phyloP scores from a whole-genome alignment of 305 asterid genomes.

The Lippia alba region DNA sequence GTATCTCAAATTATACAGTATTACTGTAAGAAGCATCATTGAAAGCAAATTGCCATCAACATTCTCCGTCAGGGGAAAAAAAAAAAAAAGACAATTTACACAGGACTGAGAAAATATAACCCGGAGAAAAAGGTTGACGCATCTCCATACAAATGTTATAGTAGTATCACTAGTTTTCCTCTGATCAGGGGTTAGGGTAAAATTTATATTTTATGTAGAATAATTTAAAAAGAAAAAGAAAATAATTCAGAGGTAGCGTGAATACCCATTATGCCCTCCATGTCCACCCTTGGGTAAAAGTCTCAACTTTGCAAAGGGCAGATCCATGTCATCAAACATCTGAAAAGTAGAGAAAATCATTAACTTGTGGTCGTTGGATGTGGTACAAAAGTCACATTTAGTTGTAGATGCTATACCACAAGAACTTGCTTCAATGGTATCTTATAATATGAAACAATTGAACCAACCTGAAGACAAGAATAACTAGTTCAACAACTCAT shows the following conservation, averaged over 20 bases:
- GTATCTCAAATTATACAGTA: conserved; percentile 1
- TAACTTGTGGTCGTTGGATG: conserved; percentile 23
- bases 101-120: conserved; percentile 2
- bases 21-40: background rate
- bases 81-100: background rate
- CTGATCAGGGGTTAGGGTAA: background rate
- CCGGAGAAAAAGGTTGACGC: background rate
- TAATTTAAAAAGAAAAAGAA: conserved; percentile 20
- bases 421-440: conserved; percentile 88
- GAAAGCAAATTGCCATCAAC: conserved; percentile 8
- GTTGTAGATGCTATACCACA: conserved; percentile 64
- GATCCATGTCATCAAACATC: conserved; percentile 93
- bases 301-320: conserved; percentile 88
- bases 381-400: conserved; percentile 1
- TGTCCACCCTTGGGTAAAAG: conserved; percentile 98
- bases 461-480: conserved; percentile 62
- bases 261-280: conserved; percentile 96
- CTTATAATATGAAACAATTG: conserved; percentile 79
- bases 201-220: background rate
- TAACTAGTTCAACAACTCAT: conserved; percentile 38
- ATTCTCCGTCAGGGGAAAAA: background rate
- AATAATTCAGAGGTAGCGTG: conserved; percentile 26
- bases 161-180: conserved; percentile 1
- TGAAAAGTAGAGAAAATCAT: conserved; percentile 37
- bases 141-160: background rate